Conservation (phyloP, 306 rosid species). For the Bauhinia variegata region DNA sequence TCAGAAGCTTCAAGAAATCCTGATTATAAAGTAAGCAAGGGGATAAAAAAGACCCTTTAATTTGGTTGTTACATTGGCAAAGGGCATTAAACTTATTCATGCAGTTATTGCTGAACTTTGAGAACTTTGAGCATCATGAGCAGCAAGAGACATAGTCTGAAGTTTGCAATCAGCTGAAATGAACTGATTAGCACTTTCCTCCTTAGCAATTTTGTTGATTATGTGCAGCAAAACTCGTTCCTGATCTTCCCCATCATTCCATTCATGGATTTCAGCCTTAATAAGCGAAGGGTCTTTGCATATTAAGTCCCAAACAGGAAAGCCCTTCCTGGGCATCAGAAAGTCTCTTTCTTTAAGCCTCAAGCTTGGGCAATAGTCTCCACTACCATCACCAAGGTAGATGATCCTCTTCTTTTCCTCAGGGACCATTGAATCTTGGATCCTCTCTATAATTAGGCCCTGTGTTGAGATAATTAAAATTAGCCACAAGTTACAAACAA, state of each 20-base stretch:
- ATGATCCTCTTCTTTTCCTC: slow-evolving; percentile 48
- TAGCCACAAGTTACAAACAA: background rate
- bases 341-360: slow-evolving; percentile 53
- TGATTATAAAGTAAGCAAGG: background rate
- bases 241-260: slow-evolving; percentile 58
- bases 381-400: slow-evolving; percentile 69
- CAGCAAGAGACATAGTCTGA: slow-evolving; percentile 41
- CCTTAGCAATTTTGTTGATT: slow-evolving; percentile 42
- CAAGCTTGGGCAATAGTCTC: slow-evolving; percentile 68
- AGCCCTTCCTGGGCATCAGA: slow-evolving; percentile 72
- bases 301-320: slow-evolving; percentile 63
- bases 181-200: slow-evolving; percentile 29
- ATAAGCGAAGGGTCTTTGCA: slow-evolving; percentile 47
- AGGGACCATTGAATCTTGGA: slow-evolving; percentile 36
- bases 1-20: background rate
- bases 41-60: background rate
- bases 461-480: slow-evolving; percentile 9
- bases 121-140: slow-evolving; percentile 55
- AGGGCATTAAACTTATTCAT: background rate
- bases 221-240: slow-evolving; percentile 39
- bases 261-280: slow-evolving; percentile 62
- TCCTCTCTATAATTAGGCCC: slow-evolving; percentile 56
- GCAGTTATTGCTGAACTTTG: slow-evolving; percentile 41
- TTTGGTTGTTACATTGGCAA: background rate
- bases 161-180: slow-evolving; percentile 56